A percentile compares a stretch with the other conserved stretches of the same genome.
These are phyloP conservation scores for Apostasia ramifera DNA, from an alignment of 106 monocot genomes.

Conservation along the genomic window DNA sequence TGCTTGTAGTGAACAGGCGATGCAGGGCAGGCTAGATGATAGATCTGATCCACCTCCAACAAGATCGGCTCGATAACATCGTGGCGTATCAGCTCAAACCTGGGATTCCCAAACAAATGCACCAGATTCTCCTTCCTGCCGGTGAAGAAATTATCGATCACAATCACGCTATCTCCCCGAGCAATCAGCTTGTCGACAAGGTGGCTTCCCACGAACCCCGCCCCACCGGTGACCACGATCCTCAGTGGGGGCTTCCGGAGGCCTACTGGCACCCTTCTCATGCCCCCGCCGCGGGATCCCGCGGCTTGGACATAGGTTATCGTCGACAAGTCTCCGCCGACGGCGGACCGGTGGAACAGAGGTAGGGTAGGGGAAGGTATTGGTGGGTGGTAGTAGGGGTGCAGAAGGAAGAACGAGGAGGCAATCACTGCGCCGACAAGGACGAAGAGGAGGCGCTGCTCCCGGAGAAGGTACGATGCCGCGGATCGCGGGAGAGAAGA, in stretches of 20 bases:
- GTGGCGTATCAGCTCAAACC: conserved; percentile 66
- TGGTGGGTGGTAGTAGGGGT: not conserved
- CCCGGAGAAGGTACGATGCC: conserved; percentile 3
- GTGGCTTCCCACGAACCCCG: conserved; percentile 65
- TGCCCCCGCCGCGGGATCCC: not conserved
- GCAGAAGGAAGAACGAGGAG: conserved; percentile 2
- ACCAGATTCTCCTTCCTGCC: conserved; percentile 63
- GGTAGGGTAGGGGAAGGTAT: not conserved
- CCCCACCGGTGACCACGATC: conserved; percentile 63
- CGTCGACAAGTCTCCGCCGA: not conserved
- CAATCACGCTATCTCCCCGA: conserved; percentile 54
- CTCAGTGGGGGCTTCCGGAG: conserved; percentile 13
- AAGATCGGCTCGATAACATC: conserved; percentile 67
- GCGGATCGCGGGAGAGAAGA: conserved; percentile 6
- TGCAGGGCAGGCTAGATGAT: conserved; percentile 64
- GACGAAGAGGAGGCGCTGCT: conserved; percentile 17
- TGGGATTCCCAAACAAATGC: conserved; percentile 49
- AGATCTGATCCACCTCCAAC: conserved; percentile 66
- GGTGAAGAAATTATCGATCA: conserved; percentile 69
- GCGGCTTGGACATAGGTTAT: not conserved
- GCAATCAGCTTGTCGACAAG: conserved; percentile 44
- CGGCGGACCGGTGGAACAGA: not conserved
- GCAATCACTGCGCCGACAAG: conserved; percentile 15
- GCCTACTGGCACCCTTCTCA: conserved; percentile 3
- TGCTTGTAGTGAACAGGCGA: conserved; percentile 72